phyloP scores from a whole-genome alignment of 208 protist species.

The Leishmania arabica region DNA sequence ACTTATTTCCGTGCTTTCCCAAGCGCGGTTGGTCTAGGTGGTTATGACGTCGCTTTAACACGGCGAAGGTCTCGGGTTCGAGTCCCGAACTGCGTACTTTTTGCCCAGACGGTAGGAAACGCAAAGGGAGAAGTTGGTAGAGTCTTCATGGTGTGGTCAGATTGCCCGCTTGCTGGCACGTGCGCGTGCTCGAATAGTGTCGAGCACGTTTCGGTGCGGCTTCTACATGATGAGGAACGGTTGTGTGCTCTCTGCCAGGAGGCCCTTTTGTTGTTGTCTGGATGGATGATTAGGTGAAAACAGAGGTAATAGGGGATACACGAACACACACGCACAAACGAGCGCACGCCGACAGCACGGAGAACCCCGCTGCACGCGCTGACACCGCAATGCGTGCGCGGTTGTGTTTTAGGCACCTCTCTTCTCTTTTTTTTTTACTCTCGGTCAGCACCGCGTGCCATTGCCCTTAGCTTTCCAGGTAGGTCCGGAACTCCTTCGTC shows the following conservation, averaged over 20 bases:
- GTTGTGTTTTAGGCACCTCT: background rate
- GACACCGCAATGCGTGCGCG: too few relatives aligned
- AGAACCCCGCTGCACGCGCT: too few relatives aligned
- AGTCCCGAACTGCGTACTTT: constrained; percentile 88
- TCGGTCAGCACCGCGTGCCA: background rate
- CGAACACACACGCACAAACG: background rate
- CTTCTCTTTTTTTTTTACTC: background rate
- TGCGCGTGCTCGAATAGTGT: background rate
- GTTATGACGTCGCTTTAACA: constrained; percentile 95
- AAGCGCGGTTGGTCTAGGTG: constrained; percentile 91
- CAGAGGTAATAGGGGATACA: background rate
- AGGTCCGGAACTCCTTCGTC: constrained; percentile 78
- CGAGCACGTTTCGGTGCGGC: background rate
- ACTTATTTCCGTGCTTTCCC: background rate
- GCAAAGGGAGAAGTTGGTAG: too few relatives aligned
- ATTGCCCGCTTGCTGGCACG: background rate
- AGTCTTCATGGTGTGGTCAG: too few relatives aligned
- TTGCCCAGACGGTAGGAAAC: background rate
- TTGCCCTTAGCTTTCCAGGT: constrained; percentile 64
- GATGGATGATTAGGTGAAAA: background rate
- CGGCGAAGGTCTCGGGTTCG: constrained; percentile 92
- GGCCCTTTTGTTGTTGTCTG: background rate
- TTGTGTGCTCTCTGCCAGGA: background rate
- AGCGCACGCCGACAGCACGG: too few relatives aligned
- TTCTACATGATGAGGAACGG: background rate